Evolutionary conservation across 2,329 filamentous ascomycete genomes (phyloP), one percentile per base, ranked within the genome.

Genomic region (Fusarium redolens): DNA sequence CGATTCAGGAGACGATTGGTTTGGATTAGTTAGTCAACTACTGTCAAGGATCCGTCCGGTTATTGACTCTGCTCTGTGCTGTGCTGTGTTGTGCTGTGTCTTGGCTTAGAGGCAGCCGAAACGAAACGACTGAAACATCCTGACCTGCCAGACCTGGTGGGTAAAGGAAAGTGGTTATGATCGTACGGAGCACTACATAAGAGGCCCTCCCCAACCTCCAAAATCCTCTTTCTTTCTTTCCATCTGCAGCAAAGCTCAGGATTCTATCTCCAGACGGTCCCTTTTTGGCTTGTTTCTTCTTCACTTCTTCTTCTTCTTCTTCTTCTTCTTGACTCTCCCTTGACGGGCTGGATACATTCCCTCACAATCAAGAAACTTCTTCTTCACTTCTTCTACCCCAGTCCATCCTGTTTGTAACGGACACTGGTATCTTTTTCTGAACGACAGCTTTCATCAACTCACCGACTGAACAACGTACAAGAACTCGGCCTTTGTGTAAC

Each of bases 211-310:
- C 68, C 68, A 54, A 68, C 73, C 63, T 70, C 43, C 43, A 54
- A 28, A 50, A 50, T 12, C 22, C 44, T 28, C 20, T 55, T 40
- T 22, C 55, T 33, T 57, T 55, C 61, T 44, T n/a, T 66, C 43
- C 43, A 61, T 72, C 54, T 50, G 59, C 73, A 75, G 75, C 65
- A 76, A 65, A 65, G 61, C 75, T 70, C 68, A 76, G 74, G 73
- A 77, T 72, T 74, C 62, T 43, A 60, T 74, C 58, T 73, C 60
- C 59, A 71, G 47, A 69, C 56, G 44, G 45, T 59, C 60, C 48
- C 64, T 63, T 68, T 66, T 58, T 60, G 55, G 28, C 62, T 56
- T 65, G 31, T 69, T 61, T 65, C 51, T 68, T 60, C 55, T 67
- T 54, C 33, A 30, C 33, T 25, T 64, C 20, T 65, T 65, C 55